Percentiles rank a stretch among this genome's conserved stretches.
Evolutionary conservation across 306 rosid genomes (phyloP).

Genomic region (Quercus glauca): DNA sequence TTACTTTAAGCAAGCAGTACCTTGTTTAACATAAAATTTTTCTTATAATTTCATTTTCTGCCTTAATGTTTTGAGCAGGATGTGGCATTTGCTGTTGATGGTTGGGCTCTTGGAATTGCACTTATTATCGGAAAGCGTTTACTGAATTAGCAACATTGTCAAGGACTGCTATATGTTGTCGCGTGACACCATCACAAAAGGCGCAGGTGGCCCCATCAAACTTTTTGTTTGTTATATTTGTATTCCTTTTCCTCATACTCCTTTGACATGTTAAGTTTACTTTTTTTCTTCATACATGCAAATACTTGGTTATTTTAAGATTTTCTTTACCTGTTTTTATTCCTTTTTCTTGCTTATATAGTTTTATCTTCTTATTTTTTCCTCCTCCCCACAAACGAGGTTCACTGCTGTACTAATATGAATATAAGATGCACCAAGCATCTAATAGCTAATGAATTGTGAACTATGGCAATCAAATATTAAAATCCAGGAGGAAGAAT

Average conservation of each 20-base stretch:
- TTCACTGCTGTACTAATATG: neutral
- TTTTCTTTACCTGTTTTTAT: neutral
- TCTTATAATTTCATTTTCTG: too few species aligned
- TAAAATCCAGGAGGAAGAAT: neutral
- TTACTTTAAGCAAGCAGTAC: neutral
- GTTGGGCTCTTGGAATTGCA: too few species aligned
- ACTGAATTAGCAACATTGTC: too few species aligned
- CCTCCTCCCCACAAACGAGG: conserved; percentile 13
- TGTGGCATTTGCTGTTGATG: too few species aligned
- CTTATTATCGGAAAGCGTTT: too few species aligned
- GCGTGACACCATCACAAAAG: too few species aligned
- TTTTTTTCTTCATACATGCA: conserved; percentile 8
- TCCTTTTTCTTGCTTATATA: neutral
- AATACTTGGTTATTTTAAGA: conserved; percentile 19
- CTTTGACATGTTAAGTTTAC: neutral
- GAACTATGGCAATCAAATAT: neutral
- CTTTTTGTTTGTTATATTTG: neutral
- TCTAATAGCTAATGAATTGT: neutral
- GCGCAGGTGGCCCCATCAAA: conserved; percentile 65
- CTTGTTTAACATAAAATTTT: neutral
- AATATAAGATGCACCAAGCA: neutral
- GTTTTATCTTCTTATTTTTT: neutral
- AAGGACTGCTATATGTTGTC: too few species aligned
- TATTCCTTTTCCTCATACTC: neutral
- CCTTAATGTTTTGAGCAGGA: too few species aligned